phyloP scores from a whole-genome alignment of 306 rosid species.

The Quercus gilva region DNA sequence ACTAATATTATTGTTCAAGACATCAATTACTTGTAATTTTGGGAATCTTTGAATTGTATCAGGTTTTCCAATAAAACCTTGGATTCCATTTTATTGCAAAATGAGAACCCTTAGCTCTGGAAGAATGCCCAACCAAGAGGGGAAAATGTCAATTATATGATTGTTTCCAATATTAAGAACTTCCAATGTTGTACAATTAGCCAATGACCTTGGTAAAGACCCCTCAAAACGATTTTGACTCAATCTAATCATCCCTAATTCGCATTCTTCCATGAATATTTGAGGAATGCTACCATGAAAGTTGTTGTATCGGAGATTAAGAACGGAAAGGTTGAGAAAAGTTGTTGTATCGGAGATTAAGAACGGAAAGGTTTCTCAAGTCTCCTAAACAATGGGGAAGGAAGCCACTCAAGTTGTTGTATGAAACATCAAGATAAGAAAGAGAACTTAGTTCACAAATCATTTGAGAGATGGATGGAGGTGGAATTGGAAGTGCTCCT shows the following conservation, averaged over 20 bases:
- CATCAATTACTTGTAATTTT: neutral
- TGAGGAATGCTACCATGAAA: neutral
- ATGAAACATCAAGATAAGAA: too few species aligned
- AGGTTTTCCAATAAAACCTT: neutral
- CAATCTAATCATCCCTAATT: neutral
- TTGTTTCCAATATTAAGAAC: neutral
- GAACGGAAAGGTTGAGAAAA: neutral
- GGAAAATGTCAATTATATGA: neutral
- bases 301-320: too few species aligned
- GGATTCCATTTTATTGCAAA: neutral
- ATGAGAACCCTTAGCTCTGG: neutral
- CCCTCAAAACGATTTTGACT: neutral
- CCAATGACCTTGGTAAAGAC: neutral
- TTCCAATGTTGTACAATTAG: neutral
- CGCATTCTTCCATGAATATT: neutral
- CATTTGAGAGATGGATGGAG: too few species aligned
- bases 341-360: too few species aligned
- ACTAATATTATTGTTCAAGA: neutral
- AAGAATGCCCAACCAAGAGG: neutral
- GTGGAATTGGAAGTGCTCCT: too few species aligned
- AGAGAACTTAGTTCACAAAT: too few species aligned
- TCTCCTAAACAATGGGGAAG: too few species aligned
- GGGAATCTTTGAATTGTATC: too few species aligned
- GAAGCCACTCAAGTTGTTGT: too few species aligned
- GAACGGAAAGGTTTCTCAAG: too few species aligned